Evolutionary conservation across 1,284 basidiomycete species (phyloP).

Genomic region (Ganoderma boninense): DNA sequence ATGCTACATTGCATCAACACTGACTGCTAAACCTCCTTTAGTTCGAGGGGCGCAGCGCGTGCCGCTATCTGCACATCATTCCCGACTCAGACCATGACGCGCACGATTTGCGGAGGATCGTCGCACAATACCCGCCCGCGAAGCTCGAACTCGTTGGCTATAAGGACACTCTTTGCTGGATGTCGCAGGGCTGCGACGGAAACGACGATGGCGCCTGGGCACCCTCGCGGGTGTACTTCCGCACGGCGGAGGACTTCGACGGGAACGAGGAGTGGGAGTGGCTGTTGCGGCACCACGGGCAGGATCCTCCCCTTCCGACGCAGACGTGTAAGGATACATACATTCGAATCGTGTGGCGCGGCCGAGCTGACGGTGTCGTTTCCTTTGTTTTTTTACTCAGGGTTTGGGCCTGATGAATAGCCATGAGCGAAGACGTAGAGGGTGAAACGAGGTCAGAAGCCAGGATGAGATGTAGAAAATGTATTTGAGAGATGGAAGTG

Average conservation of each 20-base stretch:
- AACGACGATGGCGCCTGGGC: neutral
- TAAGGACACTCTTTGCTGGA: neutral
- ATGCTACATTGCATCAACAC: no score
- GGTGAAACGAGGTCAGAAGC: no score
- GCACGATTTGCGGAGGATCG: neutral
- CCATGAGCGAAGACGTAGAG: no score
- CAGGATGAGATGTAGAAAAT: no score
- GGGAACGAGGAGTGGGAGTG: constrained; percentile 7
- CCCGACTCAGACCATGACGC: neutral
- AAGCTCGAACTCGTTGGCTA: neutral
- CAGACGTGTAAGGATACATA: neutral
- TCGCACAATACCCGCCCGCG: neutral
- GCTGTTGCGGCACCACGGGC: constrained; percentile 1
- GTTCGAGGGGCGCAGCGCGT: neutral
- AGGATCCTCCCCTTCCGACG: neutral
- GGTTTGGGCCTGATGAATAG: no score
- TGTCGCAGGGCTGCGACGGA: neutral
- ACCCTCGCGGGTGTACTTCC: neutral
- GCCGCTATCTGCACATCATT: neutral
- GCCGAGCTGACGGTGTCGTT: neutral
- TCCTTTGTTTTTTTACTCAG: neutral
- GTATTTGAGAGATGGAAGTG: no score
- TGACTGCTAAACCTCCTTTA: no score
- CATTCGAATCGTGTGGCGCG: no score
- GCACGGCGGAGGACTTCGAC: neutral